A percentile compares a stretch with the other conserved stretches of the same genome.
These are phyloP conservation scores for Mycena kentingensis DNA, from an alignment of 768 basidiomycete species.

Conservation along the genomic window DNA sequence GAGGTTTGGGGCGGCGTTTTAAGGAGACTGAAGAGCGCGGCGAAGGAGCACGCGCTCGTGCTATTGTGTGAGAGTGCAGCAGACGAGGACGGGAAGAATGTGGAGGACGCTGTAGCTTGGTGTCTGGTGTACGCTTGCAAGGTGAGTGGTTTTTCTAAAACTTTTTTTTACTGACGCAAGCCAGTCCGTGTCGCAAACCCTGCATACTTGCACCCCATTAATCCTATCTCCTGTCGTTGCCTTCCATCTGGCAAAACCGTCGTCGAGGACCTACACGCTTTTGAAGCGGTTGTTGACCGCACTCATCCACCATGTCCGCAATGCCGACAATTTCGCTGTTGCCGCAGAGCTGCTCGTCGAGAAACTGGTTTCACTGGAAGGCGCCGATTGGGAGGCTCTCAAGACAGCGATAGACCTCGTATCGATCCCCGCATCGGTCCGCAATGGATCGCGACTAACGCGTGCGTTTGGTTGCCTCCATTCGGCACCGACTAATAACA, in stretches of 20 bases:
- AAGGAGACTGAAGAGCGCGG: conserved; percentile 65
- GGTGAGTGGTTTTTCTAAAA: conserved; percentile 38
- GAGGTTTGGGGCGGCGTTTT: conserved; percentile 87
- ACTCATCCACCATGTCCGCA: conserved; percentile 80
- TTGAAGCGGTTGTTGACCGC: conserved; percentile 77
- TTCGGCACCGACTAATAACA: conserved; percentile 3
- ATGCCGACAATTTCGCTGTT: conserved; percentile 60
- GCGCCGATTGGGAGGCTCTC: conserved; percentile 40
- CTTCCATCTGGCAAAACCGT: conserved; percentile 47
- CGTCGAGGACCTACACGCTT: conserved; percentile 50
- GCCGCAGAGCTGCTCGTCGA: conserved; percentile 56
- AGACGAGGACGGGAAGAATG: conserved; percentile 24
- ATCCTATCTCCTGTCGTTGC: conserved; percentile 61
- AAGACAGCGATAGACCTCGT: conserved; percentile 58
- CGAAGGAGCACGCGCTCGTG: conserved; percentile 55
- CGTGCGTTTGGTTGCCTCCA: conserved; percentile 41
- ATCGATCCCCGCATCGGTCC: conserved; percentile 59
- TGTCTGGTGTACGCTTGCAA: conserved; percentile 78
- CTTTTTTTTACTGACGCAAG: conserved; percentile 2
- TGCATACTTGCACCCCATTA: conserved; percentile 74
- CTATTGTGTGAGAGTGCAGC: conserved; percentile 54
- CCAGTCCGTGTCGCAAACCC: conserved; percentile 78
- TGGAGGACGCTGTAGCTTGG: conserved; percentile 73
- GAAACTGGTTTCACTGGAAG: conserved; percentile 31
- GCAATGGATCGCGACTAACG: conserved; percentile 69